Evolutionary conservation across 2,329 filamentous ascomycete species (phyloP).

Genomic region (Colletotrichum destructivum): DNA sequence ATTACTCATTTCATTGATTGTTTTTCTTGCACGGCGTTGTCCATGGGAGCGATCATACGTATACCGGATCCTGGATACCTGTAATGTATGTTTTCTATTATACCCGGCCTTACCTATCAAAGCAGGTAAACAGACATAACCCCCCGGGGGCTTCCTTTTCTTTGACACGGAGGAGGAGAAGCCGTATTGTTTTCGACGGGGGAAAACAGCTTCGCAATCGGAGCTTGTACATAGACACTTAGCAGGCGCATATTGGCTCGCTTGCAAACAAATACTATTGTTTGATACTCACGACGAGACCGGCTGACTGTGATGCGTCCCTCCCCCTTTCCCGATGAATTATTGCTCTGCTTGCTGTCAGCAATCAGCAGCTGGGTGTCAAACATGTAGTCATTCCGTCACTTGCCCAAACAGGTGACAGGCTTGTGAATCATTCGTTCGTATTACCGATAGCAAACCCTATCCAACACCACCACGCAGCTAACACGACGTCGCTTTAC

Average conservation of each 20-base stretch:
- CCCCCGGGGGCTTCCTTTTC: not conserved
- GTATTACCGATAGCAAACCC: not conserved
- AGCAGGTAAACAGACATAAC: constrained; percentile 21
- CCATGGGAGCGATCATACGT: constrained; percentile 36
- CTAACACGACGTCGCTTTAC: not conserved
- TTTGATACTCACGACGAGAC: not conserved
- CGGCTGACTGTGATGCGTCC: not conserved
- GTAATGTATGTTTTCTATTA: constrained; percentile 44
- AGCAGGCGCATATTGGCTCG: constrained; percentile 19
- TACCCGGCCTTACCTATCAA: constrained; percentile 35
- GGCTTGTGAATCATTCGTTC: constrained; percentile 1
- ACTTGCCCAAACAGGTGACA: not conserved
- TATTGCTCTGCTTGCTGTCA: not conserved
- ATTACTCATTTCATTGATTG: constrained; percentile 19
- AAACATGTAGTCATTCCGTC: constrained; percentile 2
- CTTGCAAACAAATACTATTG: constrained; percentile 22
- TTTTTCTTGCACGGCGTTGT: constrained; percentile 29
- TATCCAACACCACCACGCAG: not conserved
- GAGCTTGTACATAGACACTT: constrained; percentile 31
- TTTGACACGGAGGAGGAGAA: not conserved
- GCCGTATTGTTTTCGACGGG: not conserved
- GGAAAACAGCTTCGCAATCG: constrained; percentile 4
- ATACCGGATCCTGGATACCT: constrained; percentile 41
- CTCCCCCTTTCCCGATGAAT: not conserved
- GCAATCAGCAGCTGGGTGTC: not conserved